phyloP scores from a whole-genome alignment of 805 yeast genomes.

The Kodamaea lidongshanica region DNA sequence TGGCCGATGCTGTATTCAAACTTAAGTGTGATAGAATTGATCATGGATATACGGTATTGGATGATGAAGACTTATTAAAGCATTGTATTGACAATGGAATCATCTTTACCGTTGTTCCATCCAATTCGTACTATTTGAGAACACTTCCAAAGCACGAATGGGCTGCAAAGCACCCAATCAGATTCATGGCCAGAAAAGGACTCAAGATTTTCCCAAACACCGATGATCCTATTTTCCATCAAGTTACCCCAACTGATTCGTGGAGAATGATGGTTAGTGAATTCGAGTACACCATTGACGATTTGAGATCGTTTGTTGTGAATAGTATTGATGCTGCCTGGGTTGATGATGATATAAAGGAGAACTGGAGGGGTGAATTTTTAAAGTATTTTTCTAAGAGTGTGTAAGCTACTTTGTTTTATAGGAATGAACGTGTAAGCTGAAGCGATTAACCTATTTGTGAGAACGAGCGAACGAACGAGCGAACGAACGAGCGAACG shows the following conservation, averaged over 20 bases:
- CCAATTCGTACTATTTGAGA: slow-evolving; percentile 25
- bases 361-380: slow-evolving; percentile 13
- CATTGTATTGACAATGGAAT: slow-evolving; percentile 15
- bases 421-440: too few species aligned
- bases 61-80: slow-evolving; percentile 16
- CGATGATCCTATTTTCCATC: slow-evolving; percentile 26
- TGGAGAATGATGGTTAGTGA: slow-evolving; percentile 27
- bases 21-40: slow-evolving; percentile 21
- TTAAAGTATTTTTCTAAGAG: slow-evolving; percentile 10
- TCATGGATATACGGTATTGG: slow-evolving; percentile 25
- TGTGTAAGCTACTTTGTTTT: neutral
- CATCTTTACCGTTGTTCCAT: slow-evolving; percentile 24
- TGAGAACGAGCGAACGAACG: too few species aligned
- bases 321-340: slow-evolving; percentile 25
- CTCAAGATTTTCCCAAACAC: slow-evolving; percentile 24
- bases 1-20: slow-evolving; percentile 18
- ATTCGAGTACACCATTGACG: slow-evolving; percentile 17
- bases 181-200: slow-evolving; percentile 21
- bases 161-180: slow-evolving; percentile 24
- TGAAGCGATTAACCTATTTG: too few species aligned
- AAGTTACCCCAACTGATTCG: slow-evolving; percentile 21
- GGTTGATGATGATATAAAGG: slow-evolving; percentile 15
- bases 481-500: too few species aligned
- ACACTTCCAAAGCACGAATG: slow-evolving; percentile 20
- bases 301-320: slow-evolving; percentile 15